These are phyloP conservation scores for Tulasnella sp. DNA, from an alignment of 768 basidiomycete species.

Conservation along the genomic window DNA sequence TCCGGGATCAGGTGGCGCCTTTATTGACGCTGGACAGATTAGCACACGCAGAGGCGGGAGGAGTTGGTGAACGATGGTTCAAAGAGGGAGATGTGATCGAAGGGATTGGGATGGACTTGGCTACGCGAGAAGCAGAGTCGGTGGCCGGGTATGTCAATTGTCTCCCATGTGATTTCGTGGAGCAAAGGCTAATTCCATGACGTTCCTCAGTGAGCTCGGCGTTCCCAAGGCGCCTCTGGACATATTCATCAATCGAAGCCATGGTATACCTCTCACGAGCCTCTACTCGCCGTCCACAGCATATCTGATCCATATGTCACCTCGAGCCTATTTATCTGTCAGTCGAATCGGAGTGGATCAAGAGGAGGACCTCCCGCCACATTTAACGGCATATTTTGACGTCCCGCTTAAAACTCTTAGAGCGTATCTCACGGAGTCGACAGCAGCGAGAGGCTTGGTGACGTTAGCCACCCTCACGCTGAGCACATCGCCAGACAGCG, in stretches of 20 bases:
- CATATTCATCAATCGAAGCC: constrained; percentile 53
- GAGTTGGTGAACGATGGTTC: constrained; percentile 58
- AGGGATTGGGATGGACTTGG: constrained; percentile 38
- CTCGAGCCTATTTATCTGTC: constrained; percentile 54
- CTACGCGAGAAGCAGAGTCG: constrained; percentile 41
- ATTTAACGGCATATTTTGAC: constrained; percentile 34
- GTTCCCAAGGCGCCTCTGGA: constrained; percentile 45
- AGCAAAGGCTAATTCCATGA: not conserved
- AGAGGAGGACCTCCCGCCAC: constrained; percentile 22
- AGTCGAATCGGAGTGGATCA: constrained; percentile 21
- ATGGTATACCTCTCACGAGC: constrained; percentile 63
- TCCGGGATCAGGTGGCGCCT: constrained; percentile 50
- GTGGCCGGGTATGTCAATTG: constrained; percentile 40
- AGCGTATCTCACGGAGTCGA: constrained; percentile 28
- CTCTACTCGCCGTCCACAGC: constrained; percentile 55
- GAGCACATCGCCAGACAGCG: constrained; percentile 33
- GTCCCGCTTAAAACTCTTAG: constrained; percentile 42
- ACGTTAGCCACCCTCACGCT: constrained; percentile 33
- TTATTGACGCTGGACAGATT: constrained; percentile 62
- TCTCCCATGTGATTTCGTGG: not conserved
- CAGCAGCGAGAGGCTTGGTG: constrained; percentile 44
- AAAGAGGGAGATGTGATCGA: constrained; percentile 48
- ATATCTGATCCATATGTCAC: constrained; percentile 61
- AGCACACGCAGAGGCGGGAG: constrained; percentile 45
- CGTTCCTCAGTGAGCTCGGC: constrained; percentile 14